phyloP scores from a whole-genome alignment of 1,284 basidiomycete genomes.

The Tilletia indica region DNA sequence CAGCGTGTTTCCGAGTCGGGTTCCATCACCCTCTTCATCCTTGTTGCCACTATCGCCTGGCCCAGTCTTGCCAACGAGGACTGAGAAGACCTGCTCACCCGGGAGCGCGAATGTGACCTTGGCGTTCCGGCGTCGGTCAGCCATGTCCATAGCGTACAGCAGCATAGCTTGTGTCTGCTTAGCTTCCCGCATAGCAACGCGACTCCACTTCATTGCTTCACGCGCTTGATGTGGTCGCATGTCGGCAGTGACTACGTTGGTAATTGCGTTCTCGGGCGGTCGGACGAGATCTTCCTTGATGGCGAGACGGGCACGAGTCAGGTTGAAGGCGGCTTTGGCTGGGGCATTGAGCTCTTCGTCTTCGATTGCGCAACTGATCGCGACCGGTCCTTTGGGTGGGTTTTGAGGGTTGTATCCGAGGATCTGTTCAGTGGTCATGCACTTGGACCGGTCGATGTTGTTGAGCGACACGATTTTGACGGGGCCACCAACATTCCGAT shows the following conservation, averaged over 20 bases:
- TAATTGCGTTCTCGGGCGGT: conserved; percentile 11
- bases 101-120: conserved; percentile 3
- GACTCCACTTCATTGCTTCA: conserved; percentile 7
- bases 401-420: neutral
- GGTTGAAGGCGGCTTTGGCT: neutral
- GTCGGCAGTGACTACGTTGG: conserved; percentile 11
- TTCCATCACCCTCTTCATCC: no score
- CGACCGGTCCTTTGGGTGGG: neutral
- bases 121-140: neutral
- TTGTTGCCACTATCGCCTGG: neutral
- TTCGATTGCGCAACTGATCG: conserved; percentile 14
- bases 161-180: conserved; percentile 16
- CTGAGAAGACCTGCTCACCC: neutral
- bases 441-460: conserved; percentile 15
- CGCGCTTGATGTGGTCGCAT: neutral
- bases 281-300: neutral
- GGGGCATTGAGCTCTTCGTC: conserved; percentile 1
- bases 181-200: conserved; percentile 6
- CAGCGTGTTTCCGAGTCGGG: no score
- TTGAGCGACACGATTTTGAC: conserved; percentile 9
- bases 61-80: neutral
- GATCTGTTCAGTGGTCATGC: conserved; percentile 6
- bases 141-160: conserved; percentile 11
- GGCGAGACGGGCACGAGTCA: neutral
- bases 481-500: neutral